These are phyloP conservation scores for Solanum virginianum DNA, from an alignment of 257 asterid genomes.

Conservation along the genomic window DNA sequence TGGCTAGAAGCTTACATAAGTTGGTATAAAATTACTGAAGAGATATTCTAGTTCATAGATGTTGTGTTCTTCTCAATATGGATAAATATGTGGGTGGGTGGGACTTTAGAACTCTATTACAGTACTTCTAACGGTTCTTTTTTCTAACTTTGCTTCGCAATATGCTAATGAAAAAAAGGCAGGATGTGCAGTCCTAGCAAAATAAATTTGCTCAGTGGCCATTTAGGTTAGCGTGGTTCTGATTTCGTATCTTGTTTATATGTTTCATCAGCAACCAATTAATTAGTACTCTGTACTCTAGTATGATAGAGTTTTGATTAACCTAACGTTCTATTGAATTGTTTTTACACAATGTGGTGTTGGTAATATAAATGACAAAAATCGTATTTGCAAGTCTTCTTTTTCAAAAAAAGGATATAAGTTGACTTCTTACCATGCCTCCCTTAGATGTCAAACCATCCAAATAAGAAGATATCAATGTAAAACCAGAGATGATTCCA, in stretches of 20 bases:
- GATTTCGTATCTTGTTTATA: not conserved
- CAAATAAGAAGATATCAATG: slow-evolving; percentile 51
- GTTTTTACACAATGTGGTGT: not conserved
- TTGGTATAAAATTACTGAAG: not conserved
- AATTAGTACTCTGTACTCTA: not conserved
- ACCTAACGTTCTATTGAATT: not conserved
- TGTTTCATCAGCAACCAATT: not conserved
- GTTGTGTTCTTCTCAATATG: not conserved
- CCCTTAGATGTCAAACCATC: slow-evolving; percentile 24
- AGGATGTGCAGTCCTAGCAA: not conserved
- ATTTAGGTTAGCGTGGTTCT: not conserved
- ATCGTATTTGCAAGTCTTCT: not conserved
- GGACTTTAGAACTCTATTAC: not conserved
- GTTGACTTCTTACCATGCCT: slow-evolving; percentile 30
- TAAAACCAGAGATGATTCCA: slow-evolving; percentile 77
- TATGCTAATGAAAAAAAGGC: not conserved
- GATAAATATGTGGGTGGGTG: not conserved
- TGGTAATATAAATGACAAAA: not conserved
- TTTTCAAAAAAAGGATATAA: not conserved
- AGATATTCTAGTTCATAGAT: not conserved
- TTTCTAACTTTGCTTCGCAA: not conserved
- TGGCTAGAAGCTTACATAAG: not conserved
- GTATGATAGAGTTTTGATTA: not conserved
- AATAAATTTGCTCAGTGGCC: not conserved
- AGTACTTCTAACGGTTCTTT: not conserved